Evolutionary conservation across 2,329 filamentous ascomycete species (phyloP), one percentile per base, ranked within the genome.

Genomic region (Talaromyces sp.): DNA sequence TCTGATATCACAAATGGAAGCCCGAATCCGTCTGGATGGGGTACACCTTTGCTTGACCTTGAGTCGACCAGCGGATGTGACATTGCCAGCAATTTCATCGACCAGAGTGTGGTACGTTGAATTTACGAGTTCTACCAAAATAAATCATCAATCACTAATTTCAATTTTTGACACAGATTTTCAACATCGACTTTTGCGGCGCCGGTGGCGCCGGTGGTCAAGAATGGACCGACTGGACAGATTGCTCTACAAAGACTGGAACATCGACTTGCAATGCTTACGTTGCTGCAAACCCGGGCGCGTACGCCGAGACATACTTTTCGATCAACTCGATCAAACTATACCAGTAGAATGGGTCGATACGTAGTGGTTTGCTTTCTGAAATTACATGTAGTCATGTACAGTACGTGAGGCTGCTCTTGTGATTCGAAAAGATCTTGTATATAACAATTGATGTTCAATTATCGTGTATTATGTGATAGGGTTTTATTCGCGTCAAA

Each of bases 11-110:
- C 70, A n/a, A 67, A 63, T 21, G 75, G 75, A 10, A 67, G 60
- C 0, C 82, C 81, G 0, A 72, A 81, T 63, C 78, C 79, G 10
- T 69, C 67, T 31, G 68, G 68, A 0, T 84, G 81, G 73, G 76
- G 77, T 3, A 75, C 68, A 10, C 79, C 81, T 0, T 75, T 76
- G 61, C 79, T 77, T 1, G 69, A 77, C 58, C 77, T 81, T 56
- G 62, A 74, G 58, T 73, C 74, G 8, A 56, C 71, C 32, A 71
- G 81, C 50, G 54, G 54, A 27, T 79, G 76, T 64, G 70, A 75
- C 52, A 71, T 80, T 29, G 67, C 70, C 38, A 67, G 67, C n/a
- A 72, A 75, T 19, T 79, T 80, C 66, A 70, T 70, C 51, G 58
- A 74, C 10, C 74, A 77, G 60, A 72, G 73, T n/a, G 72, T 79